A percentile compares a stretch with the other conserved stretches of the same genome.
Conservation (phyloP, 805 yeast genomes). For the Brettanomyces anomalus region DNA sequence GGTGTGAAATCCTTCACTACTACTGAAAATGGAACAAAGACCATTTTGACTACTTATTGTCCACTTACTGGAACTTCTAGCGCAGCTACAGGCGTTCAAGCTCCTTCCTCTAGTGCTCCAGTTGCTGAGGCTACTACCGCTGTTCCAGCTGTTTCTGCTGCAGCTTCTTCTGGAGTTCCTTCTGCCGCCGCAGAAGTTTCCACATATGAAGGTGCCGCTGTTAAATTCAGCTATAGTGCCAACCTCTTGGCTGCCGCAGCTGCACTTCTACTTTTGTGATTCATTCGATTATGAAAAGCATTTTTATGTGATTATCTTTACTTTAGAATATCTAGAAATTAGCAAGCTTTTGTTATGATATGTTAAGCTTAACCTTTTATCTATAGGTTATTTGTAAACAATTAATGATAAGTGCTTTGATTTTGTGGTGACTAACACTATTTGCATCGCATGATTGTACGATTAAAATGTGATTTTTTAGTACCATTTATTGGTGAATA, state of each 20-base stretch:
- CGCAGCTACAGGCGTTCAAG: background rate
- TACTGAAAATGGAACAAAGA: conserved; percentile 24
- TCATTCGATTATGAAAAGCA: no score
- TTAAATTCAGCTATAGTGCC: background rate
- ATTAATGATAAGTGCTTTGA: no score
- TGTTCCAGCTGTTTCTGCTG: background rate
- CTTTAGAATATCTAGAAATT: no score
- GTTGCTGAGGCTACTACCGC: background rate
- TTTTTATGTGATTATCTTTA: background rate
- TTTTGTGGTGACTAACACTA: no score
- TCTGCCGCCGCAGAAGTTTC: background rate
- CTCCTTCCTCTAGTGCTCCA: background rate
- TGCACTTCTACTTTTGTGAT: no score
- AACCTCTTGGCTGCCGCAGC: no score
- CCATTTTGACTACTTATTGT: conserved; percentile 28
- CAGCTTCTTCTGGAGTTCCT: conserved; percentile 1
- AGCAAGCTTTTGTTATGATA: no score
- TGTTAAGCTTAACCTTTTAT: no score
- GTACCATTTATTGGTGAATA: no score
- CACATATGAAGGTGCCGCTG: background rate
- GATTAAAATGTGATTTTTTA: no score
- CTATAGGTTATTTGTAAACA: no score
- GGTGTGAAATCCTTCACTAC: conserved; percentile 13
- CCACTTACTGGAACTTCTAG: background rate
- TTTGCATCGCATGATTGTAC: no score